These are phyloP conservation scores for Lichina pygmaea DNA, from an alignment of 495 filamentous ascomycete species.

Conservation along the genomic window DNA sequence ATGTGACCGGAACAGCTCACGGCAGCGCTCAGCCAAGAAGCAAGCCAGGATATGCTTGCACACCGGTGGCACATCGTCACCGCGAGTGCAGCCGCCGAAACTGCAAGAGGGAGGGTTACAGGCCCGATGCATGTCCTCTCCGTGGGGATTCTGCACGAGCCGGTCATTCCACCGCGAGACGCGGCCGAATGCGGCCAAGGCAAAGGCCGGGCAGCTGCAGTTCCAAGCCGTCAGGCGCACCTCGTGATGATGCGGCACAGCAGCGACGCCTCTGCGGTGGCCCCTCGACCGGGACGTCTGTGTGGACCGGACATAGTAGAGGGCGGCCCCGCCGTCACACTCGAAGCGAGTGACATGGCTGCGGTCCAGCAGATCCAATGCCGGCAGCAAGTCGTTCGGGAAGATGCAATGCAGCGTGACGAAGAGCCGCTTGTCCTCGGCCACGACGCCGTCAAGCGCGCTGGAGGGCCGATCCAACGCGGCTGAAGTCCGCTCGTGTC, in stretches of 20 bases:
- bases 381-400: conserved; percentile 34
- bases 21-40: conserved; percentile 42
- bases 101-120: not conserved
- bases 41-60: conserved; percentile 86
- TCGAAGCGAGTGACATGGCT: conserved; percentile 25
- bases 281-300: not conserved
- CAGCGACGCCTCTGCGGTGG: too few species aligned
- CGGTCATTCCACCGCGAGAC: not conserved
- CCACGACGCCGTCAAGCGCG: not conserved
- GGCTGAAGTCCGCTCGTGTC: not conserved
- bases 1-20: conserved; percentile 22
- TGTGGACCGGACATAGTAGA: conserved; percentile 1
- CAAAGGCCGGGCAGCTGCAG: conserved; percentile 66
- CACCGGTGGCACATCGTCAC: conserved; percentile 20
- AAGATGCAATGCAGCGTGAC: conserved; percentile 39
- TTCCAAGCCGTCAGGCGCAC: conserved; percentile 60
- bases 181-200: conserved; percentile 35
- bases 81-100: not conserved
- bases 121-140: not conserved
- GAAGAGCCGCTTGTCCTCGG: conserved; percentile 10
- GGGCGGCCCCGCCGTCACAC: not conserved
- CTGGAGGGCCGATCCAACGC: not conserved
- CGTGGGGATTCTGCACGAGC: not conserved
- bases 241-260: conserved; percentile 24
- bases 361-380: conserved; percentile 61